Evolutionary conservation across 108 stramenopile genomes (phyloP), one percentile per base, ranked within the genome.

Genomic region (Hondaea fermentalgiana): DNA sequence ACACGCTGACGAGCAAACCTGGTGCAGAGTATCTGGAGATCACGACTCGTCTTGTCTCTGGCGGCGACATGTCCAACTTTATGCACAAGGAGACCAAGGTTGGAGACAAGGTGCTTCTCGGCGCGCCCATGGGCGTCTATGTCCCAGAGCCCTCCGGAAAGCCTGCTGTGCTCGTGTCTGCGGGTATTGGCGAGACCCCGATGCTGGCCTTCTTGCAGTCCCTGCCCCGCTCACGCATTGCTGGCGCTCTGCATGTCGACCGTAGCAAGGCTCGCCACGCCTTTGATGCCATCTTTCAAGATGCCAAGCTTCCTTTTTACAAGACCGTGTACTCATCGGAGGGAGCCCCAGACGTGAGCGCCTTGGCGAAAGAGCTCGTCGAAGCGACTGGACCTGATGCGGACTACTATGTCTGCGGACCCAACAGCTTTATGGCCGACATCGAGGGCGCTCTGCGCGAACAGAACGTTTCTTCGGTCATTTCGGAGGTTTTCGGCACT

Each of bases 181-280:
- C 88, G 16, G 90, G 90, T 23, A 88, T 91, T 44, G 90, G 90
- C 17, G 59, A 44, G 8, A 91, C 90, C 44, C 90, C 90, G 29
- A 49, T 90, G 87, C 53, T 83, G 6, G 87, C 87, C 58, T 87
- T 87, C 87, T 3, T 35, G 57, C 23, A 23, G 2, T 43, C 23
- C 2, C 58, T 58, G 55, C 5, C 35, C 16, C 49, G 25, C 25
- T 55, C 57, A 10, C 12, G 58, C 25, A 43, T 87, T n/a, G 57
- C 87, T 12, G 57, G 29, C 35, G 87, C 87, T 5, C 0, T 87
- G 35, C 87, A 87, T 5, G 5, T 87, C 19, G 87, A 64, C 55
- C 51, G 42, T 57, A 58, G 29, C 19, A 6, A 5, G 14, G 87
- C 25, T 10, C 57, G 57, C 87, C 14, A 87, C 43, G 57, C 87